Evolutionary conservation across 352 stramenopile species (phyloP).

Genomic region (Globisporangium splendens): DNA sequence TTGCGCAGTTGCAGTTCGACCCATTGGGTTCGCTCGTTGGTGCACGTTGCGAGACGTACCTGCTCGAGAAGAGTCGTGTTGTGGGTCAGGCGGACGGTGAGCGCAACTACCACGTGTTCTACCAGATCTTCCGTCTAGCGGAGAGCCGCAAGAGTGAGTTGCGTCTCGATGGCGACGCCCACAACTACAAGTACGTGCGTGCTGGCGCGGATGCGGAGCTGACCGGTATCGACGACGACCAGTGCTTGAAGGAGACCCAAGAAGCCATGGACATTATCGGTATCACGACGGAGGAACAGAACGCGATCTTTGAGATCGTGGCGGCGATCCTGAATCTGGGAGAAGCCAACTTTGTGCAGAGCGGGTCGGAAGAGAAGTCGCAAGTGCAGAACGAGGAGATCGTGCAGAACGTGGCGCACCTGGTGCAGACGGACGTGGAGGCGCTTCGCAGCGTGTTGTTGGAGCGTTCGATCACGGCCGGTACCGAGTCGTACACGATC

Average conservation of each 20-base stretch:
- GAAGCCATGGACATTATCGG: conserved; percentile 57
- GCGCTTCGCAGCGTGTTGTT: conserved; percentile 42
- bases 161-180: conserved; percentile 54
- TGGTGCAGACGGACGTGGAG: conserved; percentile 31
- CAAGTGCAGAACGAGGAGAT: conserved; percentile 58
- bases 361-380: too few relatives aligned
- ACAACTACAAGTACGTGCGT: conserved; percentile 39
- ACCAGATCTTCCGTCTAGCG: conserved; percentile 49
- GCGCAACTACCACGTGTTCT: conserved; percentile 97
- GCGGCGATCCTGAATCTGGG: conserved; percentile 81
- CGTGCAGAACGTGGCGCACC: too few relatives aligned
- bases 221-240: conserved; percentile 33
- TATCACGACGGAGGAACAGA: conserved; percentile 45
- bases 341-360: conserved; percentile 61
- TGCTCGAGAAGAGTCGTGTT: conserved; percentile 95
- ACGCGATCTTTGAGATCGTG: too few relatives aligned
- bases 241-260: conserved; percentile 62
- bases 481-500: conserved; percentile 57
- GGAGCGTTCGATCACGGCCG: conserved; percentile 65
- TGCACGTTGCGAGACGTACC: conserved; percentile 93
- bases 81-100: conserved; percentile 88
- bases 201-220: conserved; percentile 40
- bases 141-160: conserved; percentile 39
- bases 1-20: conserved; percentile 94
- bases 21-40: conserved; percentile 66